Conservation (phyloP, 2,329 filamentous ascomycete species). For the Cladosporium sphaerospermum region DNA sequence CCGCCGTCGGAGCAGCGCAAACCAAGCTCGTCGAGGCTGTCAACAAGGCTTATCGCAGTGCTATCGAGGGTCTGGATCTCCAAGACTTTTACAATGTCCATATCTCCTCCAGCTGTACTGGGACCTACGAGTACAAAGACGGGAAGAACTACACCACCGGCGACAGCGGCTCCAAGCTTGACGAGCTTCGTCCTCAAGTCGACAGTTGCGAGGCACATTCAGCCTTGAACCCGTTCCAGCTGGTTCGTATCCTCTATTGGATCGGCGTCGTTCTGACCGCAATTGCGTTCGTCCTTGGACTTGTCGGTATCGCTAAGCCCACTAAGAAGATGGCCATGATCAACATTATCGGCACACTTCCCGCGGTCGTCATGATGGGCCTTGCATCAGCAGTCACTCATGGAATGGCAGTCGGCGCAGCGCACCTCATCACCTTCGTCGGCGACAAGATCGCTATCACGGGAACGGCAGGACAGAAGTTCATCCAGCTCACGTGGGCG, state of each 20-base stretch:
- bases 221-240: constrained; percentile 52
- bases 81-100: constrained; percentile 58
- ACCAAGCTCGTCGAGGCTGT: constrained; percentile 38
- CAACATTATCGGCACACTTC: constrained; percentile 44
- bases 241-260: constrained; percentile 54
- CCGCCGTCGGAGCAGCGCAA: constrained; percentile 28
- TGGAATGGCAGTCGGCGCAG: constrained; percentile 52
- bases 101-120: constrained; percentile 53
- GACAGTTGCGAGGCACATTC: constrained; percentile 46
- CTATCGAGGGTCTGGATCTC: constrained; percentile 46
- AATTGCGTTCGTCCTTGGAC: constrained; percentile 41
- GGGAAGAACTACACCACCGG: constrained; percentile 38
- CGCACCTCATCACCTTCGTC: constrained; percentile 48
- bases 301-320: constrained; percentile 38
- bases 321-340: constrained; percentile 35
- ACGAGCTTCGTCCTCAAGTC: constrained; percentile 16
- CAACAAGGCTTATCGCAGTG: constrained; percentile 30
- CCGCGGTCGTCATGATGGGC: constrained; percentile 54
- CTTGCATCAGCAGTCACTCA: constrained; percentile 71
- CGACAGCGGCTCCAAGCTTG: constrained; percentile 44
- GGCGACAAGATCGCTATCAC: constrained; percentile 45
- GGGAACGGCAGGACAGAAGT: constrained; percentile 48
- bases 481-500: constrained; percentile 55
- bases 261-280: constrained; percentile 50
- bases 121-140: constrained; percentile 38